These are phyloP conservation scores for Scutellaria minor DNA, from an alignment of 257 asterid genomes.

Conservation along the genomic window DNA sequence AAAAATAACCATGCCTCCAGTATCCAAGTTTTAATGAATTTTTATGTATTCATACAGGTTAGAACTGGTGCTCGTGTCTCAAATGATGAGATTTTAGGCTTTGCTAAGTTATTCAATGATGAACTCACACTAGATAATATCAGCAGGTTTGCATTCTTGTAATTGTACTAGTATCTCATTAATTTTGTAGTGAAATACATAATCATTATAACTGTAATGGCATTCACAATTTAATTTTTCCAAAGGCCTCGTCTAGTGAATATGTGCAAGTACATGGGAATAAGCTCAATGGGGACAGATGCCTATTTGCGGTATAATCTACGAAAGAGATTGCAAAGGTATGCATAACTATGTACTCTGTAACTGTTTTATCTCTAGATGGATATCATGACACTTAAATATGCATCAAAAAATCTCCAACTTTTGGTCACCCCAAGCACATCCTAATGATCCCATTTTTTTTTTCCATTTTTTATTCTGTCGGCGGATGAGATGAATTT, in stretches of 20 bases:
- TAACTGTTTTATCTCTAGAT: conserved; percentile 16
- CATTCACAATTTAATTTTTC: conserved; percentile 13
- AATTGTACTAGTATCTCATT: conserved; percentile 19
- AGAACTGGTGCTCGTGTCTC: conserved; percentile 85
- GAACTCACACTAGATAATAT: conserved; percentile 92
- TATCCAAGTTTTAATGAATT: conserved; percentile 20
- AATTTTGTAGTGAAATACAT: conserved; percentile 13
- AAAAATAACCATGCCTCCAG: conserved; percentile 20
- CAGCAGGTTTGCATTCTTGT: conserved; percentile 65
- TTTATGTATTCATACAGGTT: conserved; percentile 55
- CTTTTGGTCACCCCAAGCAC: background rate
- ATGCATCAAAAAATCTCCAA: background rate
- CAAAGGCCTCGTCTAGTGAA: conserved; percentile 83
- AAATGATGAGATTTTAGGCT: conserved; percentile 85
- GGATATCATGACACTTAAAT: conserved; percentile 24
- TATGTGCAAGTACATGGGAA: conserved; percentile 99
- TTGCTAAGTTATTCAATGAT: conserved; percentile 93
- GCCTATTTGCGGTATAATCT: conserved; percentile 86
- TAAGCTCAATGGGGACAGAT: conserved; percentile 83
- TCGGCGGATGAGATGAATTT: no score
- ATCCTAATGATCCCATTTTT: background rate
- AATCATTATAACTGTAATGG: conserved; percentile 23
- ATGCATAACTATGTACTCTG: conserved; percentile 26
- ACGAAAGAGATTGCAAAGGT: conserved; percentile 81
- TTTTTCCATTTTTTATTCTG: no score